These are phyloP conservation scores for Eragrostis tef DNA, from an alignment of 202 grass and related monocot species.

Conservation along the genomic window DNA sequence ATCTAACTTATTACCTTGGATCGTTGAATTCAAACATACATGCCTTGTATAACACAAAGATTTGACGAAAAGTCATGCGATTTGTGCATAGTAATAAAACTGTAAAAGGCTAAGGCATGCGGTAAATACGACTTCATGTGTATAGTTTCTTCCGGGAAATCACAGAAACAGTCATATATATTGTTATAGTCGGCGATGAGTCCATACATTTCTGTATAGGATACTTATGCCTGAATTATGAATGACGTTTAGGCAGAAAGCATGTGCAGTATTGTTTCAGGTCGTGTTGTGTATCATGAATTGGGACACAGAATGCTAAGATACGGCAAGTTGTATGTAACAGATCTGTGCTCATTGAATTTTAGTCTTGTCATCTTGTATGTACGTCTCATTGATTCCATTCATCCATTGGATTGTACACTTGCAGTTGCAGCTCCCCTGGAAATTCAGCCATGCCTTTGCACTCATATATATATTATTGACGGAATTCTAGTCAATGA, in stretches of 20 bases:
- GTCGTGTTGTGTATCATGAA: conserved; percentile 13
- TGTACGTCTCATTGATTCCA: conserved; percentile 1
- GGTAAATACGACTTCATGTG: neutral
- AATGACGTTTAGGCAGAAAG: conserved; percentile 35
- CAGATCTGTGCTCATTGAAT: neutral
- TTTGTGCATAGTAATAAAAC: neutral
- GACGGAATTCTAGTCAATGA: neutral
- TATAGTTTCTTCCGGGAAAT: neutral
- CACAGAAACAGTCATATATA: neutral
- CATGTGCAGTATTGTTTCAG: conserved; percentile 24
- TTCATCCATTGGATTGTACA: conserved; percentile 7
- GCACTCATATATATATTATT: neutral
- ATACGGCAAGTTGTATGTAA: neutral
- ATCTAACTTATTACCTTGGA: too few species aligned
- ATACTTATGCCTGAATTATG: conserved; percentile 26
- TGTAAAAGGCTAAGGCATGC: neutral
- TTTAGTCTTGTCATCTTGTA: conserved; percentile 2
- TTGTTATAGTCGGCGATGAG: neutral
- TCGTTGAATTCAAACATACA: neutral
- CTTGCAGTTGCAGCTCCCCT: neutral
- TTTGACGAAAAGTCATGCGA: neutral
- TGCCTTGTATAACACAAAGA: neutral
- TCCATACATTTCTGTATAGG: neutral
- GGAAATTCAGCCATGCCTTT: neutral
- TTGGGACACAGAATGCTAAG: conserved; percentile 17